Conservation (phyloP, 2,329 filamentous ascomycete species). For the Xylaria sp. region DNA sequence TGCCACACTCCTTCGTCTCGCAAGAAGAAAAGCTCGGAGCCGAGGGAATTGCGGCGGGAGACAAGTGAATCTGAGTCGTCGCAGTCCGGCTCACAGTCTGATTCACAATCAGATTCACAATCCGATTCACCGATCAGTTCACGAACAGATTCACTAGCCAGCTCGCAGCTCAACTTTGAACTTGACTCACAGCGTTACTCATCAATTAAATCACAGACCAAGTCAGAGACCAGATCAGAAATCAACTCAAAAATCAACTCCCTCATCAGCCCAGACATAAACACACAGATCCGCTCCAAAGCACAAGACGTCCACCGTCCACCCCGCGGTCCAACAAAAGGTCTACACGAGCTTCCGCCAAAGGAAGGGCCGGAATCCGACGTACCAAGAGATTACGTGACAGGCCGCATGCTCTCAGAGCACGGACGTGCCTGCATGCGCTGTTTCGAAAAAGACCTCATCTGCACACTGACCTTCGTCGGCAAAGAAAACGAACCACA, state of each 20-base stretch:
- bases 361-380: neutral
- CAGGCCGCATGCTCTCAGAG: slow-evolving; percentile 19
- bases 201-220: no score
- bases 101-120: no score
- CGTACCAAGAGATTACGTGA: slow-evolving; percentile 4
- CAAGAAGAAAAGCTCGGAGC: neutral
- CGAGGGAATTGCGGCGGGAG: neutral
- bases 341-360: neutral
- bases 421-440: slow-evolving; percentile 21
- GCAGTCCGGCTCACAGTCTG: no score
- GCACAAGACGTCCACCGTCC: neutral
- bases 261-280: no score
- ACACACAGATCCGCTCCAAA: no score
- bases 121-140: no score
- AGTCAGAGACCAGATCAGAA: neutral
- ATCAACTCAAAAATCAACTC: neutral
- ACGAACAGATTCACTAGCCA: no score
- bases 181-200: no score
- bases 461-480: slow-evolving; percentile 24
- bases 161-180: no score
- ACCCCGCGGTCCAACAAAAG: neutral
- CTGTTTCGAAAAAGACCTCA: slow-evolving; percentile 23
- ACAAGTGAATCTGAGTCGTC: no score
- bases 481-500: slow-evolving; percentile 15
- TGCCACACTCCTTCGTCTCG: neutral